Evolutionary conservation across 2,329 filamentous ascomycete species (phyloP).

Genomic region (Zymoseptoria ardabiliae): DNA sequence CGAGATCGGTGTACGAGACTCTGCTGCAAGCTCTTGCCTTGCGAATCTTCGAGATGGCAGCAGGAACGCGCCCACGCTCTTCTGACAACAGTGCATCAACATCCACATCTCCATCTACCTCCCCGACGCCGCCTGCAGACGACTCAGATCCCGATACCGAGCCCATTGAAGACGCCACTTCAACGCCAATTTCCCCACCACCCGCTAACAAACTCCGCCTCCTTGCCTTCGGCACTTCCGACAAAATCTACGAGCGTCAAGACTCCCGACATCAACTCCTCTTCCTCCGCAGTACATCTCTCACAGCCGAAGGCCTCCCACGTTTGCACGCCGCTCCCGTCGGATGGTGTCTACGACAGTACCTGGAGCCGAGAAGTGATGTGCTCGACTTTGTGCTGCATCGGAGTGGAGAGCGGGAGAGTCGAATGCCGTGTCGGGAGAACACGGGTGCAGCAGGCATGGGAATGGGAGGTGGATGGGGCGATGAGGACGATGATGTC

Average conservation of each 20-base stretch:
- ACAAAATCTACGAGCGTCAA: conserved; percentile 42
- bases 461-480: conserved; percentile 13
- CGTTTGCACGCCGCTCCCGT: conserved; percentile 37
- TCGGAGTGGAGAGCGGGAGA: conserved; percentile 20
- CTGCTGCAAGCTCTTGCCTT: conserved; percentile 31
- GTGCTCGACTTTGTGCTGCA: conserved; percentile 40
- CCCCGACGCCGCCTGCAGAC: not conserved
- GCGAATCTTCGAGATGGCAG: conserved; percentile 21
- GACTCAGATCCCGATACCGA: not conserved
- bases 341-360: conserved; percentile 40
- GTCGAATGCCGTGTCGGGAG: conserved; percentile 34
- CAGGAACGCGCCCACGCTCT: conserved; percentile 1
- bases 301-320: conserved; percentile 36
- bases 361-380: conserved; percentile 39
- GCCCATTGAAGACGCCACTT: not conserved
- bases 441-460: conserved; percentile 3
- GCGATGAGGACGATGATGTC: conserved; percentile 12
- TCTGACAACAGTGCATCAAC: not conserved
- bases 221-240: conserved; percentile 41
- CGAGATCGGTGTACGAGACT: conserved; percentile 39
- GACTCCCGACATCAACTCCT: conserved; percentile 41
- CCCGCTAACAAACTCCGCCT: conserved; percentile 31
- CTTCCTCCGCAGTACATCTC: conserved; percentile 38
- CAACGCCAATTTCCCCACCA: not conserved
- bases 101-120: not conserved